These are phyloP conservation scores for Albizia julibrissin DNA, from an alignment of 306 rosid genomes.

Conservation along the genomic window DNA sequence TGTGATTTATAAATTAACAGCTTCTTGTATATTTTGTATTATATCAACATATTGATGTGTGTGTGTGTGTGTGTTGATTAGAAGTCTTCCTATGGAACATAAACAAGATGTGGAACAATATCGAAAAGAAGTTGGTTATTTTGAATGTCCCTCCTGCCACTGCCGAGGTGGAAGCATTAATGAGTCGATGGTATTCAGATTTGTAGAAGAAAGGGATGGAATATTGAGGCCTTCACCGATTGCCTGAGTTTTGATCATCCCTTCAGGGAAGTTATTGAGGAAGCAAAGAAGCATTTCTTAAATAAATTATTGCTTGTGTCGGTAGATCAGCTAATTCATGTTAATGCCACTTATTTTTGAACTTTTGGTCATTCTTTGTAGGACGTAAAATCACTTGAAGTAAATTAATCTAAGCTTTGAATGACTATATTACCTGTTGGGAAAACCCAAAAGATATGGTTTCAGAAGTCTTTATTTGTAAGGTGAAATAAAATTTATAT, in stretches of 20 bases:
- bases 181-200: background rate
- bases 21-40: background rate
- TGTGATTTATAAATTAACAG: background rate
- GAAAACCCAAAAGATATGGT: no score
- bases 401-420: no score
- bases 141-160: background rate
- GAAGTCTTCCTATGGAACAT: no score
- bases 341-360: background rate
- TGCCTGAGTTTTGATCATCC: background rate
- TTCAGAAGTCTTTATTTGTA: no score
- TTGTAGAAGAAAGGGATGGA: background rate
- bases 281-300: background rate
- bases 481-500: no score
- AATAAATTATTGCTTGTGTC: background rate
- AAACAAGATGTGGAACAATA: background rate
- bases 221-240: background rate
- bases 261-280: background rate
- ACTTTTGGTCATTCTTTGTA: background rate
- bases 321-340: background rate
- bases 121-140: background rate
- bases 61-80: background rate
- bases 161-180: background rate
- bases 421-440: no score
- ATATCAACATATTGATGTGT: background rate
- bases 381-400: no score